Base-by-base conservation (phyloP, 139 green algal genomes). In the Chlorella sp. region DNA sequence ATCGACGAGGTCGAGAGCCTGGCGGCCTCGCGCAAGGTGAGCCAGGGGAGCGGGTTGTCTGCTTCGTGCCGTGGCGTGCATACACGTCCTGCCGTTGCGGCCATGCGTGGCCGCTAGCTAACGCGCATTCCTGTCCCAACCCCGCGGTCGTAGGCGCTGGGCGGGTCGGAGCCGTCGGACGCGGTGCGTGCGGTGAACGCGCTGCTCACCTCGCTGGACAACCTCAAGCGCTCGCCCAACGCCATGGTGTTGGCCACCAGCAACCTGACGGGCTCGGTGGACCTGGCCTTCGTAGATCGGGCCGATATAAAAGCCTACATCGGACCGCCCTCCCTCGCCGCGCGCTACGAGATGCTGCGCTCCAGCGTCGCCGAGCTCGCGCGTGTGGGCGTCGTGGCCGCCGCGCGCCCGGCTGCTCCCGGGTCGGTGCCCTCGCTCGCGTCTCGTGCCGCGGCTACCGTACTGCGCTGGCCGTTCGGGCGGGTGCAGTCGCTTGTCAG, bases 211-310 rank as follows among this genome's bases (percentile, higher is more conserved):
- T 90, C 96, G 75, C 81, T 99, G 29, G 95, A 99, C 82, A 79
- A 79, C 29, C 90, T 99, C 14, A 88, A 87, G 68, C 71, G 74
- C 6, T 81, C 83, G 36, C 85, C 91, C 31, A 99, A 99, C 78
- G 93, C 92, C 10, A 91, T 98, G 85, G 83, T 97, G 61, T 82
- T 97, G n/a, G 75, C 80, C 35, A 85, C 80, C 30, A 90, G 72
- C 65, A 97, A 97, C 85, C 88, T 97, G 63, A 95, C 88, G 1
- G 77, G 85, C 36, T 87, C 91, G 1, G 92, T 97, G 23, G 92
- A 99, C 77, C 70, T 93, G 22, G 95, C 95, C 0, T 99, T 99
- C 79, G 83, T 99, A n/a, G 95, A 99, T 82, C 80, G 95, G 24
- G 93, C 95, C 2, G 95, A 99, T 82, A 96, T 99, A 22, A 75